Conservation (phyloP, 768 basidiomycete genomes). For the Suillus placidus region DNA sequence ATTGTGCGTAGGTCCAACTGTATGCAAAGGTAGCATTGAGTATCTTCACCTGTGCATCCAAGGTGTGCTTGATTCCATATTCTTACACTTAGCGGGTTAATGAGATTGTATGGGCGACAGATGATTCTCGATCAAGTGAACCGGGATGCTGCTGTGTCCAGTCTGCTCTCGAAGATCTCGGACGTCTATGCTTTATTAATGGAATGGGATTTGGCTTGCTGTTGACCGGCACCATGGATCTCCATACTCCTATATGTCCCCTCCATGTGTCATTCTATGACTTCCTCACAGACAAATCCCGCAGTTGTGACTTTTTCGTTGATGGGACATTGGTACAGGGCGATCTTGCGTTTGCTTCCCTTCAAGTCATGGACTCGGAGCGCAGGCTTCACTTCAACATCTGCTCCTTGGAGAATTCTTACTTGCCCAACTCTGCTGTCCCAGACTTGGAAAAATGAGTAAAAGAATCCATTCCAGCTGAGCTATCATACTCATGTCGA, state of each 20-base stretch:
- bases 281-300: conserved; percentile 20
- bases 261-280: conserved; percentile 33
- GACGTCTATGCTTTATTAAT: conserved; percentile 2
- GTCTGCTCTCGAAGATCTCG: conserved; percentile 1
- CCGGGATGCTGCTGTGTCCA: neutral
- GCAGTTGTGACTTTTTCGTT: conserved; percentile 19
- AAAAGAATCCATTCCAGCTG: conserved; percentile 22
- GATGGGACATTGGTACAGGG: neutral
- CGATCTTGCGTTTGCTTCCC: conserved; percentile 19
- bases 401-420: conserved; percentile 27
- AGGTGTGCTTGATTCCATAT: neutral
- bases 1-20: neutral
- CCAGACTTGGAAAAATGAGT: conserved; percentile 16
- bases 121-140: neutral
- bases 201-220: too few relatives aligned
- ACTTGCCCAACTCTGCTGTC: conserved; percentile 25
- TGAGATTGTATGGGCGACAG: neutral
- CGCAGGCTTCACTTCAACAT: conserved; percentile 17
- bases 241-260: conserved; percentile 10
- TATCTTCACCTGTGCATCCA: neutral
- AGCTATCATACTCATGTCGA: conserved; percentile 34
- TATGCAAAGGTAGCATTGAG: neutral
- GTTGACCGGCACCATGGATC: conserved; percentile 1
- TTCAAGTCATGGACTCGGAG: conserved; percentile 35
- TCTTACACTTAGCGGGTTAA: too few relatives aligned